phyloP scores from a whole-genome alignment of 2,329 filamentous ascomycete genomes.

The Thelonectria discophora region DNA sequence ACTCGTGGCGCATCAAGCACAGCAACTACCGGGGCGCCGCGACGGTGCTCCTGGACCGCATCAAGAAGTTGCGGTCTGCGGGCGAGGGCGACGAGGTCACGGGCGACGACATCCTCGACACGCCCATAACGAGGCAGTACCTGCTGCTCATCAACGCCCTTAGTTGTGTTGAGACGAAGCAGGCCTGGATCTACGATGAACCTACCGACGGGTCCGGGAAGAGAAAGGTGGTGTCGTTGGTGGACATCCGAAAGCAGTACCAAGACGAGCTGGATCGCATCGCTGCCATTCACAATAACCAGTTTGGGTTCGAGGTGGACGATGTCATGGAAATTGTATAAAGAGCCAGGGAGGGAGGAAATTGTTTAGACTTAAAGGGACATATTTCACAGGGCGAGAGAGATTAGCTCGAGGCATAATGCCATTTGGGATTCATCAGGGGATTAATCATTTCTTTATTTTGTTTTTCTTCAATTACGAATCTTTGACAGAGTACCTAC shows the following conservation, averaged over 20 bases:
- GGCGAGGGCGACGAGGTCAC: constrained; percentile 67
- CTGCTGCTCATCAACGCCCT: constrained; percentile 93
- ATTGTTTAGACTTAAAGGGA: constrained; percentile 39
- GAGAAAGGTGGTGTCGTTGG: constrained; percentile 83
- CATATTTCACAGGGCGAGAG: constrained; percentile 41
- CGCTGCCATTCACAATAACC: constrained; percentile 85
- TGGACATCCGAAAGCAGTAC: constrained; percentile 88
- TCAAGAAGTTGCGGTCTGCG: constrained; percentile 67
- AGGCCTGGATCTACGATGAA: constrained; percentile 78
- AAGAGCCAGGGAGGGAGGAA: constrained; percentile 25
- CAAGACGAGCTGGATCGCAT: constrained; percentile 89
- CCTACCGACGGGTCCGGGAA: constrained; percentile 51
- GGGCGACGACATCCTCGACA: constrained; percentile 67
- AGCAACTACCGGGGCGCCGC: constrained; percentile 86
- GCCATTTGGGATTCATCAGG: constrained; percentile 38
- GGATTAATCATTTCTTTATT: constrained; percentile 39
- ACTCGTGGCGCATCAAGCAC: constrained; percentile 86
- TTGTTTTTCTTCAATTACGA: constrained; percentile 26
- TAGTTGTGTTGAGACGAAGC: constrained; percentile 80
- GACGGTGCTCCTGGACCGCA: constrained; percentile 68
- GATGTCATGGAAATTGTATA: constrained; percentile 64
- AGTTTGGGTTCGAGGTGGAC: constrained; percentile 77
- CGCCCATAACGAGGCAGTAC: constrained; percentile 76
- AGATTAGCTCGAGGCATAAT: constrained; percentile 45
- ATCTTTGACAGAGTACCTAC: constrained; percentile 32